Evolutionary conservation across 1,284 basidiomycete genomes (phyloP).

Genomic region (Malassezia brasiliensis): DNA sequence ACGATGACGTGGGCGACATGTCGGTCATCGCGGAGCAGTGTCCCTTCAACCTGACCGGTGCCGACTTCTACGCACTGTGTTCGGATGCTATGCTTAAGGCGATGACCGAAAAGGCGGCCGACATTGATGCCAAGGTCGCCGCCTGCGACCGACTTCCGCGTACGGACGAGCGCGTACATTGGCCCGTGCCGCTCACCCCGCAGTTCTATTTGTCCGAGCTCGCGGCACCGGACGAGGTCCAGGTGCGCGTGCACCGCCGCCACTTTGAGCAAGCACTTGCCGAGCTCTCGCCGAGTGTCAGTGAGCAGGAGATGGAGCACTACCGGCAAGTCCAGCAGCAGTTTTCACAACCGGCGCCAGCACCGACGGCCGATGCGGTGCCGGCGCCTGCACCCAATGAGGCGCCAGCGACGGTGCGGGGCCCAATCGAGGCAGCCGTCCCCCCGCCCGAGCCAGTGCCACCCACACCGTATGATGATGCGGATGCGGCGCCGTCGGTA

Average conservation of each 20-base stretch:
- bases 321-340: slow-evolving; percentile 66
- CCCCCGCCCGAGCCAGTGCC: no score
- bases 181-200: slow-evolving; percentile 65
- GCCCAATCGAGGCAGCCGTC: no score
- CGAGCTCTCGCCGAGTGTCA: slow-evolving; percentile 77
- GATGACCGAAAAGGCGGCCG: slow-evolving; percentile 76
- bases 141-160: slow-evolving; percentile 49
- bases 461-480: background rate
- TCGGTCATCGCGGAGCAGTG: slow-evolving; percentile 63
- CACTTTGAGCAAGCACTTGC: slow-evolving; percentile 71
- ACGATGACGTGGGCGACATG: slow-evolving; percentile 60
- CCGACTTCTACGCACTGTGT: slow-evolving; percentile 95
- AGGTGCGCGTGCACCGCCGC: slow-evolving; percentile 61
- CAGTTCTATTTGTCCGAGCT: slow-evolving; percentile 88
- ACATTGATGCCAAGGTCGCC: slow-evolving; percentile 53
- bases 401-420: background rate
- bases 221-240: slow-evolving; percentile 63
- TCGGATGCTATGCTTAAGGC: slow-evolving; percentile 92
- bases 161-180: slow-evolving; percentile 49
- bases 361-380: background rate
- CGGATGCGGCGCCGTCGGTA: background rate
- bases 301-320: slow-evolving; percentile 75
- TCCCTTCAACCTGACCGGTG: slow-evolving; percentile 68
- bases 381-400: background rate
- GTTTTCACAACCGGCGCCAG: slow-evolving; percentile 51